Evolutionary conservation across 345 rosid genomes (phyloP).

Genomic region (Eutrema japonicum): DNA sequence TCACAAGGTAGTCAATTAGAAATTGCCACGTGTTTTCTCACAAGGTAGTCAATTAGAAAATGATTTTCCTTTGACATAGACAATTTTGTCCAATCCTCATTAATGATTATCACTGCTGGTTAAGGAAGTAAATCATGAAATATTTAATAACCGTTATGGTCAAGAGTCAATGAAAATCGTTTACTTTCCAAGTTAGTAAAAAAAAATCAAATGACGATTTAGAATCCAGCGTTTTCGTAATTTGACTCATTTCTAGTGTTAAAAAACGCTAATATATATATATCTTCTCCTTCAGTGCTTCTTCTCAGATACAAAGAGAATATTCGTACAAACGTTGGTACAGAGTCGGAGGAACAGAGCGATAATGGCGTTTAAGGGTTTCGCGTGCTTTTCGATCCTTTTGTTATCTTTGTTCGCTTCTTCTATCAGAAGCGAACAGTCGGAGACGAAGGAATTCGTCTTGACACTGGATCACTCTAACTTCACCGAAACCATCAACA

Average conservation of each 20-base stretch:
- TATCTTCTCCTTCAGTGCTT: not conserved
- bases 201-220: slow-evolving; percentile 31
- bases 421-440: slow-evolving; percentile 52
- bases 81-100: not conserved
- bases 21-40: not conserved
- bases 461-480: slow-evolving; percentile 85
- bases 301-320: not conserved
- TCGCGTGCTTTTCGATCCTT: slow-evolving; percentile 44
- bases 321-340: slow-evolving; percentile 10
- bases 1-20: too few relatives aligned
- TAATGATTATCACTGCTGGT: not conserved
- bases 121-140: slow-evolving; percentile 30
- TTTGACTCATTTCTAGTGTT: not conserved
- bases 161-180: slow-evolving; percentile 31
- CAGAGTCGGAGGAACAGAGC: not conserved
- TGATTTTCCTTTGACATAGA: not conserved
- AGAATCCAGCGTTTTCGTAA: slow-evolving; percentile 13
- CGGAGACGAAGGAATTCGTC: slow-evolving; percentile 74
- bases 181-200: not conserved
- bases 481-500: slow-evolving; percentile 74
- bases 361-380: slow-evolving; percentile 56
- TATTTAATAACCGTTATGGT: slow-evolving; percentile 5
- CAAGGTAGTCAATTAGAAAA: not conserved
- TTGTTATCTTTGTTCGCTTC: slow-evolving; percentile 47
- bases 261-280: slow-evolving; percentile 25